Evolutionary conservation across 2,329 filamentous ascomycete species (phyloP), one percentile per base, ranked within the genome.

Genomic region (Neonectria hederae): DNA sequence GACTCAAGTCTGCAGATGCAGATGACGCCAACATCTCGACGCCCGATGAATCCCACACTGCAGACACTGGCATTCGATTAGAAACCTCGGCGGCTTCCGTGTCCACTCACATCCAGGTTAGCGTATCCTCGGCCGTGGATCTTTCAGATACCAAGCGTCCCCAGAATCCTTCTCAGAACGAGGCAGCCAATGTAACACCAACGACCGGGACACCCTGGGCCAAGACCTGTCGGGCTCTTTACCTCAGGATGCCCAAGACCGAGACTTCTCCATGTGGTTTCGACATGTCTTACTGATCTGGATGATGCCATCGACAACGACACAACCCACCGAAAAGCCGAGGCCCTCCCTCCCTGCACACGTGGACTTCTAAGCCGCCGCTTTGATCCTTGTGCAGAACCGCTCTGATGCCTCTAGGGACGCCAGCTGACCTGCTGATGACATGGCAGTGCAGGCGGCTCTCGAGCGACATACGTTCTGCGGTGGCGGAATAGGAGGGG

Each of bases 261-360:
- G 26, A 56, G 13, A 14, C 19, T 9, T 58, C 48, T 5, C 60
- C 60, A 0, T 38, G 48, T 4, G 60, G 54, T 10, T 54, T 63
- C 17, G 60, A 63, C 38, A n/a, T 63, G 14, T 57, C 60, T 4
- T 43, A 48, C 38, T 59, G 35, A 53, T 24, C 28, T 26, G n/a
- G 14, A 30, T 38, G 52, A 55, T 45, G n/a, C 38, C 30, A 32
- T 14, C n/a, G 17, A 45, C 2, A 17, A 22, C 7, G 24, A 54
- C 3, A 24, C 26, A 6, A 17, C 22, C 17, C 38, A 42, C 38
- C n/a, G 38, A 11, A 10, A 17, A 22, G n/a, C 14, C 28, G 53
- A 55, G 53, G 53, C 53, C 53, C 26, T 21, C 52, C 51, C 26
- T 51, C 8, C 9, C 13, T 11, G 24, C 22, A 46, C 53, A 55